Conservation (phyloP, 2,329 filamentous ascomycete species). For the Fusarium graminum region DNA sequence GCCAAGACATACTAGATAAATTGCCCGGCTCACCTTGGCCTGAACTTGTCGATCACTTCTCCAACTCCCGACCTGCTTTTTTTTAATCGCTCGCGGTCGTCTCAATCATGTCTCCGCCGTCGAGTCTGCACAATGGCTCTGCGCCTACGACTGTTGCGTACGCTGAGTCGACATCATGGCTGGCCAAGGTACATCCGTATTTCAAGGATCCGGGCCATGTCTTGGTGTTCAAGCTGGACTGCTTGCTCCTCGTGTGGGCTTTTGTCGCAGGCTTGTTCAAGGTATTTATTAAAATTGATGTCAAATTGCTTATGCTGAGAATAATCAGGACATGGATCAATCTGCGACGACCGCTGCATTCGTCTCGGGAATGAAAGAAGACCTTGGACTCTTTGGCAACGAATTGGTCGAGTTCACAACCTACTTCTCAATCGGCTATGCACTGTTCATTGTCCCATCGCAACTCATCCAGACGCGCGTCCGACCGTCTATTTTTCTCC, state of each 20-base stretch:
- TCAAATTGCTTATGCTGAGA: neutral
- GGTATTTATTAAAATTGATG: neutral
- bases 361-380: slow-evolving; percentile 46
- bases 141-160: neutral
- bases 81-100: neutral
- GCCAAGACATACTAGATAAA: slow-evolving; percentile 2
- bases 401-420: slow-evolving; percentile 45
- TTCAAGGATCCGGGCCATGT: slow-evolving; percentile 49
- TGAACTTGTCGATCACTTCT: slow-evolving; percentile 11
- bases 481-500: slow-evolving; percentile 41
- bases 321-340: slow-evolving; percentile 40
- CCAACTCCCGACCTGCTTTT: neutral
- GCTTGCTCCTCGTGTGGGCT: slow-evolving; percentile 48
- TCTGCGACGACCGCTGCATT: slow-evolving; percentile 41
- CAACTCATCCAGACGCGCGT: slow-evolving; percentile 44
- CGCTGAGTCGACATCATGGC: slow-evolving; percentile 45
- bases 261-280: slow-evolving; percentile 35
- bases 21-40: neutral
- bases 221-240: slow-evolving; percentile 49
- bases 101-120: slow-evolving; percentile 22
- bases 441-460: slow-evolving; percentile 41
- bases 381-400: slow-evolving; percentile 32
- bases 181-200: slow-evolving; percentile 50
- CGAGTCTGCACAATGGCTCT: slow-evolving; percentile 19
- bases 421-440: slow-evolving; percentile 46